Base-by-base conservation (phyloP, 1,139 yeast genomes). In the Suhomyces maxii region DNA sequence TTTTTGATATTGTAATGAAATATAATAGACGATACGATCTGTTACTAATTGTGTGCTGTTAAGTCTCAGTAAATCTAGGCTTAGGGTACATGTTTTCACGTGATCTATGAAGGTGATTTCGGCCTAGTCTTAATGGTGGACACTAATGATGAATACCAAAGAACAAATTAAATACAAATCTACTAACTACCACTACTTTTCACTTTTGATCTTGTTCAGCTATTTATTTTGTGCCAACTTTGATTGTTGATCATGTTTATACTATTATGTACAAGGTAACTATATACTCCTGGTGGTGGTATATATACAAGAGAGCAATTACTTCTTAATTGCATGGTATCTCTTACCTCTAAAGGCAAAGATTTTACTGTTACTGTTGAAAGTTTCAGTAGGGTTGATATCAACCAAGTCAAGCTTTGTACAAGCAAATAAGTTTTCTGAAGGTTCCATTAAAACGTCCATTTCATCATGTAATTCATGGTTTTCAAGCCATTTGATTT, bases 261-360 rank as follows among this genome's bases (percentile, higher is more conserved):
- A 38, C 26, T 39, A 36, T 11, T 34, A 42, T 42, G 34, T 46
- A 46, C 41, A 46, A 26, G 43, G 12, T 18, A 14, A 14, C 38
- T 41, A 40, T 40, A 44, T 37, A 44, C 41, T 39, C 37, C 26
- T 35, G 18, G 13, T 35, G 18, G 13, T n/a, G 26, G 25, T 12
- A 38, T 39, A 39, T 42, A 39, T 40, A 42, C 49, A 39, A 31
- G 41, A 28, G 38, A 11, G 26, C 34, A 9, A 7, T 49, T 57
- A 70, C 45, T 60, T 64, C 50, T 62, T 65, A 55, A 87, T 79
- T 37, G 97, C 96, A 63, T 89, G 97, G 70, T 93, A 93, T 66
- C 98, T 82, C 79, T 93, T 93, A 56, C 99, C 99, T 71, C 99
- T 84, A 66, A 91, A 81, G 25, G 93, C 98, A 65, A 89, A 90